These are phyloP conservation scores for Porcisia hertigi DNA, from an alignment of 208 protist genomes.

Conservation along the genomic window DNA sequence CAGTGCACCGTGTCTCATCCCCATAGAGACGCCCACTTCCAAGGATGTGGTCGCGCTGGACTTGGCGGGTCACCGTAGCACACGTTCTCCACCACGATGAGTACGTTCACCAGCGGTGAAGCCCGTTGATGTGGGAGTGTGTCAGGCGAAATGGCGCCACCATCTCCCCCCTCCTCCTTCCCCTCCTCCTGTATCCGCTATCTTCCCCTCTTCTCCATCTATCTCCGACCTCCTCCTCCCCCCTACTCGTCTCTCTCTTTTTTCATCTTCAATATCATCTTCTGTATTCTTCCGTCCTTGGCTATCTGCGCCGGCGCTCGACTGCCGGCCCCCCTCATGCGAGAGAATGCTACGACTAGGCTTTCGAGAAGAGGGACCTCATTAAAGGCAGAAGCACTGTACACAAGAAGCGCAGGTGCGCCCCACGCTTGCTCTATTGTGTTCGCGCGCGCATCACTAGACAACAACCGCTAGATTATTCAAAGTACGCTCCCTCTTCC, in stretches of 20 bases:
- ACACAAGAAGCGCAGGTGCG: neutral
- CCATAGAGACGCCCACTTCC: neutral
- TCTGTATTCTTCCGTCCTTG: neutral
- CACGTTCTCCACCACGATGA: neutral
- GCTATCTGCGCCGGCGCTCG: neutral
- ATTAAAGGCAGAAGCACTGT: neutral
- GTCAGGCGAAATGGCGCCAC: too few relatives aligned
- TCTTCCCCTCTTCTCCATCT: too few relatives aligned
- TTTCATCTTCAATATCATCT: neutral
- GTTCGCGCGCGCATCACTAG: neutral
- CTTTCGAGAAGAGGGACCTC: neutral
- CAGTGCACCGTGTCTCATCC: neutral
- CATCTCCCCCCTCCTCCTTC: too few relatives aligned
- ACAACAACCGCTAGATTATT: neutral
- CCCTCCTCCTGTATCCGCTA: too few relatives aligned
- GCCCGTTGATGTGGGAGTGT: neutral
- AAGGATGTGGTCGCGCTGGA: neutral
- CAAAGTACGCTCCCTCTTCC: too few relatives aligned
- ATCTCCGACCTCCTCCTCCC: neutral
- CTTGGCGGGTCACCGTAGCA: neutral
- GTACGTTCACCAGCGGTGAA: neutral
- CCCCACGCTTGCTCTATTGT: neutral
- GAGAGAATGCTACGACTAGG: neutral
- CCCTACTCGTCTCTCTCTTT: neutral
- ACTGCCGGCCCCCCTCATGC: neutral